These are phyloP conservation scores for Stagonosporopsis rhizophila DNA, from an alignment of 2,329 filamentous ascomycete genomes.

Conservation along the genomic window DNA sequence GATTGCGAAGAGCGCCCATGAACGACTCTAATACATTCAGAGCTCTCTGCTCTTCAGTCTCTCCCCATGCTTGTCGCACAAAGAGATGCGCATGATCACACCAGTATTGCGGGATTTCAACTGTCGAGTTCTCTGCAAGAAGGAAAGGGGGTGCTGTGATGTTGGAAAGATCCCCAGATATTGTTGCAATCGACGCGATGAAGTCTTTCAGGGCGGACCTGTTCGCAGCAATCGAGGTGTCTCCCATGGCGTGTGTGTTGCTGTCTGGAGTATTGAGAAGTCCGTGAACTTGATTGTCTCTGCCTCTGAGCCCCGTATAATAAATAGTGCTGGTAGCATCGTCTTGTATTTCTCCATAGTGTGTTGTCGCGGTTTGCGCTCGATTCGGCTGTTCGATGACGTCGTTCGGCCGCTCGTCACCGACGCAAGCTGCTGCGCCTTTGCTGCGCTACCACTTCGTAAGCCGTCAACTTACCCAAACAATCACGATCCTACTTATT, in stretches of 20 bases:
- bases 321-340: neutral
- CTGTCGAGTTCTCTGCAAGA: constrained; percentile 54
- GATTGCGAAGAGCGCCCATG: constrained; percentile 54
- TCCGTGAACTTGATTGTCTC: neutral
- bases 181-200: constrained; percentile 52
- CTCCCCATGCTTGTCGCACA: constrained; percentile 52
- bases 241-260: constrained; percentile 18
- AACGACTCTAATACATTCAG: constrained; percentile 60
- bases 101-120: constrained; percentile 57
- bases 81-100: constrained; percentile 56
- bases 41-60: constrained; percentile 50
- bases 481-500: constrained; percentile 3
- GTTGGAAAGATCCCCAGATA: constrained; percentile 55
- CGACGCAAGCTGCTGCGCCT: constrained; percentile 13
- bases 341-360: constrained; percentile 1
- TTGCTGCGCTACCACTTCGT: constrained; percentile 1
- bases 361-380: constrained; percentile 7
- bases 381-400: constrained; percentile 12
- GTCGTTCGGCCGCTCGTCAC: constrained; percentile 6
- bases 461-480: constrained; percentile 1
- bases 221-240: constrained; percentile 34
- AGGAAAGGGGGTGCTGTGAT: constrained; percentile 58
- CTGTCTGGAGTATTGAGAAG: neutral
- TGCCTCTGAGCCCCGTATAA: neutral
- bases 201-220: constrained; percentile 45